Evolutionary conservation across 306 rosid species (phyloP), one percentile per base, ranked within the genome.

Genomic region (Fagus sylvatica): DNA sequence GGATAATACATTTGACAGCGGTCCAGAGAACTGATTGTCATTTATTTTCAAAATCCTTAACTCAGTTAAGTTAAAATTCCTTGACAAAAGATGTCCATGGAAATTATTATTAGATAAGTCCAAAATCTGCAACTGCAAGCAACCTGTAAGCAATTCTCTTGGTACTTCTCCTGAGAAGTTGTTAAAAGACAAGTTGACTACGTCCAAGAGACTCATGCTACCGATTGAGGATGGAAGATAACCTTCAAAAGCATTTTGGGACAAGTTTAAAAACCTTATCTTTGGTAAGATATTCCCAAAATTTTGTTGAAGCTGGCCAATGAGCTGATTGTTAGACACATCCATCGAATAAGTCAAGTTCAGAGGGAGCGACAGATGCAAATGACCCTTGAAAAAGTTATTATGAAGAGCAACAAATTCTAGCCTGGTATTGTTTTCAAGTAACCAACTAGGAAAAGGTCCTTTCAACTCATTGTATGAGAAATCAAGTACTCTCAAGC

Each of bases 61-160:
- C 1, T 0, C 0, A 15, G 19, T 3, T 7, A 53, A 5, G 2
- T 17, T 53, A 22, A 53, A 53, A 4, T 53, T 7, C 28, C 5
- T 53, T n/a, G 59, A 17, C 22, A 53, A 53, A n/a, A 53, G 0
- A 15, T 53, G 22, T 15, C 59, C 59, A 1, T 53, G 5, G 17
- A 53, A 53, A 2, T 8, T 16, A 17, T 55, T 55, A 22, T 55
- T 22, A 4, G 10, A 7, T 19, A 75, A 22, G 0, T 43, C 1
- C 4, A 75, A 49, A n/a, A 0, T 0, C 1, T 0, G 0, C n/a
- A 74, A 4, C 0, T 1, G 0, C 17, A 0, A 16, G 41, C n/a
- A 41, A 15, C 43, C 15, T n/a, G 39, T 2, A 42, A 49, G 19
- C 37, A 33, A 11, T 17, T 43, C 37, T 1, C 1, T 4, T 8